Evolutionary conservation across 805 yeast genomes (phyloP), one percentile per base, ranked within the genome.

Genomic region (Starmerella ratchasimensis): DNA sequence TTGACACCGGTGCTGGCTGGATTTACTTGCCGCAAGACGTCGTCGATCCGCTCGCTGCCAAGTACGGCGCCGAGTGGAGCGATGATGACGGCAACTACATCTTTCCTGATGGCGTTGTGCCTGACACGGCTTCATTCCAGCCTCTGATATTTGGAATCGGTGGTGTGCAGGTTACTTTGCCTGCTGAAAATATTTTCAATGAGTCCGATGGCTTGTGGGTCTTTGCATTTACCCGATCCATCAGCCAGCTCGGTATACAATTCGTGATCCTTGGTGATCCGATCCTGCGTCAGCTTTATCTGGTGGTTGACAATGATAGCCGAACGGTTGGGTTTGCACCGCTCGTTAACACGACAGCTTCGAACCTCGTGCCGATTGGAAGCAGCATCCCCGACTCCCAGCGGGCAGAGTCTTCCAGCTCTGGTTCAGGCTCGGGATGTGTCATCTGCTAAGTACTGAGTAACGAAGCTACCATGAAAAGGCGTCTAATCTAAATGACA

Each of bases 281-380:
- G 34, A 65, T 76, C 49, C 56, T 76, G 42, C 61, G 76, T 44
- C 63, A 69, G 40, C 75, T 76, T 2, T 78, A 76, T 54, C 64
- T 73, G 20, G 80, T 75, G 13, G 74, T 68, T 55, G 78, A 79
- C 54, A 57, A 75, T 36, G 80, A 73, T 22, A 68, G 67, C 49
- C 58, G 57, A 32, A 64, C 70, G 48, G 60, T 78, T 28, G 72
- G 80, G 3, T 47, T 79, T 48, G 81, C 75, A 5, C 73, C 43
- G 9, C 24, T 42, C 22, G 25, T 16, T 8, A n/a, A 24, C n/a
- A 15, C 45, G 10, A 26, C 31, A 9, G 39, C 26, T 2, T 34
- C 39, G 11, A 28, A 19, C 26, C 15, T 38, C 13, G 35, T 25
- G 13, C 37, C 43, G 5, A 28, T 42, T 10, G 34, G 37, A 3